phyloP scores from a whole-genome alignment of 257 asterid species.

The Verbena officinalis region DNA sequence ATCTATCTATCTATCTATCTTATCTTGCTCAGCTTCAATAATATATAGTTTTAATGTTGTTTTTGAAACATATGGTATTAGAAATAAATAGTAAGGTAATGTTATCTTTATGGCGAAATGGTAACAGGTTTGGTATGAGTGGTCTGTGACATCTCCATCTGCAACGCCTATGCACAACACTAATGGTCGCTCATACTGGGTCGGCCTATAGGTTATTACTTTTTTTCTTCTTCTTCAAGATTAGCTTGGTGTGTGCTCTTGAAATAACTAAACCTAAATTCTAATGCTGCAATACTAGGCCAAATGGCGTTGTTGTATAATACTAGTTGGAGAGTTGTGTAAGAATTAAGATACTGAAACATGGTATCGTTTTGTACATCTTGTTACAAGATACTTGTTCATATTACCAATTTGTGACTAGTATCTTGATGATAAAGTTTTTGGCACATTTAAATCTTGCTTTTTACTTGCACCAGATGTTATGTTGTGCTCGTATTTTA shows the following conservation, averaged over 20 bases:
- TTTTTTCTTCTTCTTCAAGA: neutral
- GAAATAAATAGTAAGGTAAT: neutral
- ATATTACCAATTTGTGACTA: neutral
- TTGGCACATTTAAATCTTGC: too few relatives aligned
- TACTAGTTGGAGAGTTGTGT: constrained; percentile 5
- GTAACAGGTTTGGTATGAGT: constrained; percentile 93
- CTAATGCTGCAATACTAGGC: constrained; percentile 4
- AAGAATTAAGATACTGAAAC: neutral
- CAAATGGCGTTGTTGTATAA: constrained; percentile 29
- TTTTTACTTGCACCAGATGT: too few relatives aligned
- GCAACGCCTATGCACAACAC: constrained; percentile 83
- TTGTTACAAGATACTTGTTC: neutral
- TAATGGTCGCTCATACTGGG: constrained; percentile 96
- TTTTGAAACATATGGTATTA: too few relatives aligned
- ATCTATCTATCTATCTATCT: too few relatives aligned
- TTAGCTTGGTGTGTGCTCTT: neutral
- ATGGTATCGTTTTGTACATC: neutral
- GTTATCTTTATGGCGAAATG: constrained; percentile 14
- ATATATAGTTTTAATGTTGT: too few relatives aligned
- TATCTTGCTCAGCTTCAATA: neutral
- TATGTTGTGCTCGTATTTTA: too few relatives aligned
- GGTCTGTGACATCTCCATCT: constrained; percentile 80
- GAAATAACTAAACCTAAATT: neutral
- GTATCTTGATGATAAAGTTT: too few relatives aligned
- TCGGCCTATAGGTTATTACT: constrained; percentile 81